Percentiles rank a stretch among this genome's conserved stretches.
Conservation (phyloP, 1,139 yeast species). For the Kodamaea sp. region DNA sequence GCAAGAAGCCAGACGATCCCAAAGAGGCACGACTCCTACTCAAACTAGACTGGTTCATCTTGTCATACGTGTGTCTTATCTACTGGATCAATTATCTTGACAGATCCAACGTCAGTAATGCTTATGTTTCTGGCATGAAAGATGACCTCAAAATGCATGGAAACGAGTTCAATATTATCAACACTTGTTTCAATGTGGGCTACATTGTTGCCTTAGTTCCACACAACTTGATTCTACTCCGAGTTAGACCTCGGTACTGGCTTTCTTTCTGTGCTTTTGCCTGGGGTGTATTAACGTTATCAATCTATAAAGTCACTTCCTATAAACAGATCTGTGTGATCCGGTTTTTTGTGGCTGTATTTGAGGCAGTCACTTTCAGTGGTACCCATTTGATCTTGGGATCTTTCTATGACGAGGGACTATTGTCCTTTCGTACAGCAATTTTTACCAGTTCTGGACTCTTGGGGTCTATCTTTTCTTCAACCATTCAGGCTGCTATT, state of each 20-base stretch:
- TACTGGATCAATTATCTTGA: conserved; percentile 56
- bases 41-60: conserved; percentile 57
- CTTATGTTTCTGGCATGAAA: conserved; percentile 42
- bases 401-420: conserved; percentile 52
- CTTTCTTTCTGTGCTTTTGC: conserved; percentile 52
- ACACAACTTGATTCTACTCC: conserved; percentile 50
- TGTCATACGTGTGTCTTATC: conserved; percentile 54
- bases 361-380: conserved; percentile 55
- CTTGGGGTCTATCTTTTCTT: conserved; percentile 50
- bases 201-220: conserved; percentile 61
- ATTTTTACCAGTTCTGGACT: conserved; percentile 55
- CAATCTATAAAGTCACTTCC: conserved; percentile 45
- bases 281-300: conserved; percentile 58
- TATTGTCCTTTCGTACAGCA: conserved; percentile 50
- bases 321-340: conserved; percentile 50
- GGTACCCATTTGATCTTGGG: conserved; percentile 57
- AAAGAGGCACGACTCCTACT: conserved; percentile 42
- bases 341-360: conserved; percentile 55
- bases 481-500: conserved; percentile 38
- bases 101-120: conserved; percentile 48
- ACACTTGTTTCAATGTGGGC: conserved; percentile 61
- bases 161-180: conserved; percentile 47
- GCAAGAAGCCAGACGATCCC: conserved; percentile 38
- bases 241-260: conserved; percentile 57
- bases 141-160: conserved; percentile 44